Evolutionary conservation across 2,329 filamentous ascomycete species (phyloP), one percentile per base, ranked within the genome.

Genomic region (Trichoderma afroharzianum): DNA sequence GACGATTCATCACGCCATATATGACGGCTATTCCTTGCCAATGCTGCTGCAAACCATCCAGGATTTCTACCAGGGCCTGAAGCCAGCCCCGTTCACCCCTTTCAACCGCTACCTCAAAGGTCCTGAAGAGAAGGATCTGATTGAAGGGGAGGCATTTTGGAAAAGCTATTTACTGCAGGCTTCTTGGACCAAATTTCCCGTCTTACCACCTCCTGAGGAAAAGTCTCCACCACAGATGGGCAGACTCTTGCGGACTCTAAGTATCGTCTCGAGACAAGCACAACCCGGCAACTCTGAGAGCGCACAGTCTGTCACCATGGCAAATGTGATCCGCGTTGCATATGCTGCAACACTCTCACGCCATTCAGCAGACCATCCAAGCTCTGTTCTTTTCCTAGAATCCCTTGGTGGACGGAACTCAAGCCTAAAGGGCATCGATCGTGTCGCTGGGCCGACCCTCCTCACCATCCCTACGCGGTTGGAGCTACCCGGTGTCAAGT

Each of bases 261-360:
- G n/a, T 14, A 21, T 57, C 24, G 63, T 3, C 11, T 39, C 47
- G 21, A 39, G 30, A 33, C 30, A 66, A 39, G 21, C 15, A 2
- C 30, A 26, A 0, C 4, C 5, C 21, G n/a, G 8, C 11, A 14
- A 39, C 15, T 24, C 30, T 12, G 14, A 47, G 9, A n/a, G 2
- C 12, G 3, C 24, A 32, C 50, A 59, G n/a, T 32, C 26, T 4
- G 32, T 30, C 15, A 68, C 39, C 5, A 58, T 68, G 18, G 39
- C 66, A 18, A 68, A 58, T n/a, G 18, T 68, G 12, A 26, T 68
- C n/a, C 66, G 66, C 12, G 66, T 68, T 47, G 66, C 53, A 11
- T 68, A 59, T 28, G 66, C 53, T 24, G 66, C 66, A 11, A 26
- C 66, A 4, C 66, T 68, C 28, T 61, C n/a, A 7, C 53, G 21